Evolutionary conservation across 2,329 filamentous ascomycete genomes (phyloP), one percentile per base, ranked within the genome.

Genomic region (Apiospora pterosperma): DNA sequence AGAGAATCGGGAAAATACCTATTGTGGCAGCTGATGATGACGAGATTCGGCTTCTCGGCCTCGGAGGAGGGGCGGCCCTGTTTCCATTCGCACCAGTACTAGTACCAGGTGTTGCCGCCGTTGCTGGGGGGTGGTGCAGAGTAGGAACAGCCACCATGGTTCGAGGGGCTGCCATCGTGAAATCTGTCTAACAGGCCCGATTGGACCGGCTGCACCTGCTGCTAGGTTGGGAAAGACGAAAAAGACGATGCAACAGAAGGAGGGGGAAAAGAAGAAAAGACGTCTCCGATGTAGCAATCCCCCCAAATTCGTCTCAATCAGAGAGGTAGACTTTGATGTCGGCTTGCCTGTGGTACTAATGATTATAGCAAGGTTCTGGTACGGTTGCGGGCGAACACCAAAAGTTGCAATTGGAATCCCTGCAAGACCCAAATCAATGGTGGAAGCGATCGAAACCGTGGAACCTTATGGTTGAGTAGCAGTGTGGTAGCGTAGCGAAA

Each of bases 61-160:
- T 55, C 48, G 48, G 48, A 55, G 59, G 59, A 61, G 59, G 59
- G 59, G 59, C 25, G 59, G 23, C 23, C 36, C 59, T 61, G 59
- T 23, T 55, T 16, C 48, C 48, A 55, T 55, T 34, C 7, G 48
- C 28, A 55, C 48, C 48, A 55, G 48, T 34, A 28, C 48, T 19
- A 55, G 48, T 4, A 55, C 48, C 48, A 55, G 48, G 19, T 34
- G 16, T 12, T 31, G 19, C 25, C 23, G 23, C 12, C 19, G 23
- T 55, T 55, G 48, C 16, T 12, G 48, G 34, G 48, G 48, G 48
- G 48, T 55, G 28, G 25, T 34, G 48, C 48, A 34, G 8, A 19
- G 44, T 7, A 31, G 48, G 25, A 21, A 28, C 25, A 55, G 48
- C 48, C 48, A 55, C 48, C 48, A 55, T 55, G 48, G 48, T 55